These are phyloP conservation scores for Acanthamoeba divionensis DNA, from an alignment of 208 protist genomes.

Conservation along the genomic window DNA sequence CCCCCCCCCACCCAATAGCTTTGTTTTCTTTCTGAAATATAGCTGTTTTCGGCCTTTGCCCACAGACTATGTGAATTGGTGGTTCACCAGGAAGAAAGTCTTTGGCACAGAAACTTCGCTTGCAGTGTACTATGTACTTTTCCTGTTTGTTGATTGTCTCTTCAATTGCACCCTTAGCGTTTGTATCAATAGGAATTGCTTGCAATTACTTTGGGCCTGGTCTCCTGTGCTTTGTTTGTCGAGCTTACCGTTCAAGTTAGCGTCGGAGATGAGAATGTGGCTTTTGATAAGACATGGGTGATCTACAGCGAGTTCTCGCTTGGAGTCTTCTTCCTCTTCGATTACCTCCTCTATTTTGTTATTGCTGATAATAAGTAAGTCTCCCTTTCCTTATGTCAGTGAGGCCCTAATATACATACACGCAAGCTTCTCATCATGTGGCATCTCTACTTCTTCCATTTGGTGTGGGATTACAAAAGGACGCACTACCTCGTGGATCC, in stretches of 20 bases:
- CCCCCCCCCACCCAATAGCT: no score
- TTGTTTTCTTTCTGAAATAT: no score
- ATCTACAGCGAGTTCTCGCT: not conserved
- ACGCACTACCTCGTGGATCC: not conserved
- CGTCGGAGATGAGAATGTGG: not conserved
- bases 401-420: not conserved
- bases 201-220: not conserved
- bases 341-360: not conserved
- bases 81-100: no score
- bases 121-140: no score
- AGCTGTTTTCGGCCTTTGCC: no score
- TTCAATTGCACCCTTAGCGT: no score
- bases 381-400: not conserved
- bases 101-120: no score
- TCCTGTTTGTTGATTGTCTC: no score
- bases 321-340: not conserved
- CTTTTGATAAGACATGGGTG: not conserved
- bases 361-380: not conserved
- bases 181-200: not conserved
- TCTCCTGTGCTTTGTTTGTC: constrained; percentile 1
- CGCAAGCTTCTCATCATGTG: not conserved
- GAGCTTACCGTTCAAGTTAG: not conserved
- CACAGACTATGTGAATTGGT: no score
- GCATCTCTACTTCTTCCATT: not conserved
- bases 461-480: not conserved